These are phyloP conservation scores for Mrakia gelida DNA, from an alignment of 768 basidiomycete genomes.

Conservation along the genomic window DNA sequence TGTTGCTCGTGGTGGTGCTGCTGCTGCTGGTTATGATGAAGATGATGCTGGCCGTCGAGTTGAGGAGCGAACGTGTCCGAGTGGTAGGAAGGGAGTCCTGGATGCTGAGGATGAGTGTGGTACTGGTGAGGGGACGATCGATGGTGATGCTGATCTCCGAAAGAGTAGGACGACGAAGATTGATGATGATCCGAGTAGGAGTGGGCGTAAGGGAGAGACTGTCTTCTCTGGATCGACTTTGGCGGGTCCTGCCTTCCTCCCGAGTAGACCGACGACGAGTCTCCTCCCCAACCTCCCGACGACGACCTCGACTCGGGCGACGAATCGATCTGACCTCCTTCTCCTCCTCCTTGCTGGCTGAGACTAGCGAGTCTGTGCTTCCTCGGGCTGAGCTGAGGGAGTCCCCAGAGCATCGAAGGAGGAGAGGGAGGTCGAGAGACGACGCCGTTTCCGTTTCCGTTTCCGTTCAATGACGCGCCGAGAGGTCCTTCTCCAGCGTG, in stretches of 20 bases:
- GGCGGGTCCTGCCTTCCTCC: neutral
- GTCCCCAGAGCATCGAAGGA: neutral
- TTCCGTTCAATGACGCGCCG: neutral
- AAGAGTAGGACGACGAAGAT: neutral
- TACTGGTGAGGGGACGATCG: neutral
- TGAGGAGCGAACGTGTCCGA: neutral
- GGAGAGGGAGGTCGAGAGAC: constrained; percentile 1
- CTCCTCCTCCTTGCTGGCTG: neutral
- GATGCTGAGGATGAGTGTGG: constrained; percentile 3
- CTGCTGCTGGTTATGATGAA: neutral
- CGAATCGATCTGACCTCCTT: neutral
- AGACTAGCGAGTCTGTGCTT: neutral
- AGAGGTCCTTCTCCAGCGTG: too few relatives aligned
- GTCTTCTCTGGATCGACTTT: neutral
- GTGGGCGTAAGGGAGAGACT: neutral
- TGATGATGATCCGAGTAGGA: neutral
- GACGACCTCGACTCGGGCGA: neutral
- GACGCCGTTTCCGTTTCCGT: neutral
- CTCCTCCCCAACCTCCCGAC: neutral
- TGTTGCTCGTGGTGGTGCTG: neutral
- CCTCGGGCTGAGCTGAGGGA: neutral
- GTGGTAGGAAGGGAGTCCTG: neutral
- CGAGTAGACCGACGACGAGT: neutral
- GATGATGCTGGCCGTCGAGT: neutral
- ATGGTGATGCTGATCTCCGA: neutral